Conservation (phyloP, 2,329 filamentous ascomycete genomes). For the Bertia moriformis region DNA sequence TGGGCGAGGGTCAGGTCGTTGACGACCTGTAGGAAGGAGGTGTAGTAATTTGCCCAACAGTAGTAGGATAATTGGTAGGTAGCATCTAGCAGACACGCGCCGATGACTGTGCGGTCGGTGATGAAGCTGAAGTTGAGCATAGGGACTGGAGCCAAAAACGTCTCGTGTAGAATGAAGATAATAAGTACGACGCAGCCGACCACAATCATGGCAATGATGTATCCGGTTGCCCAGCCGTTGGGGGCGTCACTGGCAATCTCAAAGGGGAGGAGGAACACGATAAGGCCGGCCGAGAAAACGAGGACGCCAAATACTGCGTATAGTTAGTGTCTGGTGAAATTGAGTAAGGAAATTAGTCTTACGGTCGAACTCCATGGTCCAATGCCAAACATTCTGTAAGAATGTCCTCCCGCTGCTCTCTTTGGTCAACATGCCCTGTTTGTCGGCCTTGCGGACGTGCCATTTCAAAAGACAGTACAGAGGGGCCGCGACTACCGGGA, state of each 20-base stretch:
- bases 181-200: constrained; percentile 32
- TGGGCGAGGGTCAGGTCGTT: constrained; percentile 9
- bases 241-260: constrained; percentile 26
- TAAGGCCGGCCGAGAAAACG: constrained; percentile 27
- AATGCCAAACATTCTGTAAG: neutral
- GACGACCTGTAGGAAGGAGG: constrained; percentile 6
- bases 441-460: neutral
- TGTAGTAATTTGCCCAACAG: constrained; percentile 9
- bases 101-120: constrained; percentile 4
- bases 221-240: constrained; percentile 22
- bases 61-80: constrained; percentile 3
- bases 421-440: neutral
- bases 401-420: neutral
- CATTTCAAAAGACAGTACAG: neutral
- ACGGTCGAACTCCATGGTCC: neutral
- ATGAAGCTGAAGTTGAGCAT: constrained; percentile 24
- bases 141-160: constrained; percentile 27
- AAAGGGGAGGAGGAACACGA: constrained; percentile 36
- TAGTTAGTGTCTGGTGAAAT: neutral
- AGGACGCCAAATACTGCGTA: constrained; percentile 25
- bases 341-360: neutral
- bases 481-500: constrained; percentile 25
- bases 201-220: constrained; percentile 27
- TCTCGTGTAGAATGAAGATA: constrained; percentile 24
- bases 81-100: constrained; percentile 2